Evolutionary conservation across 2,329 filamentous ascomycete species (phyloP).

Genomic region (Colletotrichum filicis): DNA sequence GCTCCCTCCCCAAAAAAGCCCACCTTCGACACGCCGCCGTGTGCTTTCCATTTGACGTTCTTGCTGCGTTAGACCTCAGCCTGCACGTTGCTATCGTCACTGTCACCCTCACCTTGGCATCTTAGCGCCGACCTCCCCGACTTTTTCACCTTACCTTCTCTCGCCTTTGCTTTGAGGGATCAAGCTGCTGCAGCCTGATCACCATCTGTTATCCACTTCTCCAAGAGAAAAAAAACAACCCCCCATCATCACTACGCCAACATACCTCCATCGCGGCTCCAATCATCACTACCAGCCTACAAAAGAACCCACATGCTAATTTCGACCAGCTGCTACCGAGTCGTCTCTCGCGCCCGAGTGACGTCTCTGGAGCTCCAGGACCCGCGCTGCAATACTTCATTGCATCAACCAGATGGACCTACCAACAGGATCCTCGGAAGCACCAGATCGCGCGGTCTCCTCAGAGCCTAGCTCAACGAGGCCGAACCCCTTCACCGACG

Average conservation of each 20-base stretch:
- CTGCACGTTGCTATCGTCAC: conserved; percentile 30
- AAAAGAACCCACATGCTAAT: conserved; percentile 66
- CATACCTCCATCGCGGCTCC: conserved; percentile 30
- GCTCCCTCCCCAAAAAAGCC: conserved; percentile 28
- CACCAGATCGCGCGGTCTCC: conserved; percentile 68
- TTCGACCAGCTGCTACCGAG: conserved; percentile 62
- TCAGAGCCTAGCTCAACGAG: conserved; percentile 72
- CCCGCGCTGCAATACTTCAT: conserved; percentile 48
- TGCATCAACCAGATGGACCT: conserved; percentile 65
- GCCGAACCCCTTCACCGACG: conserved; percentile 73
- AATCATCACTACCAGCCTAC: conserved; percentile 33
- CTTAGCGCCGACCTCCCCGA: conserved; percentile 13
- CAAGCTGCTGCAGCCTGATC: conserved; percentile 27
- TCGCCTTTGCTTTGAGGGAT: background rate
- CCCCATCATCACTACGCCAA: conserved; percentile 4
- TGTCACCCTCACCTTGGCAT: conserved; percentile 28
- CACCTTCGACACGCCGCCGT: conserved; percentile 30
- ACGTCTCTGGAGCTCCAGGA: conserved; percentile 59
- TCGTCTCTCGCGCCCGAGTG: conserved; percentile 64
- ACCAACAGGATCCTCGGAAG: conserved; percentile 59
- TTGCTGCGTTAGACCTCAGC: conserved; percentile 26
- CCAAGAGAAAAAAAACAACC: conserved; percentile 10
- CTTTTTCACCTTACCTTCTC: background rate
- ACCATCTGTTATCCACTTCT: conserved; percentile 44
- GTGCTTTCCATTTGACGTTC: background rate